These are phyloP conservation scores for Wickerhamomyces tratensis DNA, from an alignment of 805 yeast species.

Conservation along the genomic window DNA sequence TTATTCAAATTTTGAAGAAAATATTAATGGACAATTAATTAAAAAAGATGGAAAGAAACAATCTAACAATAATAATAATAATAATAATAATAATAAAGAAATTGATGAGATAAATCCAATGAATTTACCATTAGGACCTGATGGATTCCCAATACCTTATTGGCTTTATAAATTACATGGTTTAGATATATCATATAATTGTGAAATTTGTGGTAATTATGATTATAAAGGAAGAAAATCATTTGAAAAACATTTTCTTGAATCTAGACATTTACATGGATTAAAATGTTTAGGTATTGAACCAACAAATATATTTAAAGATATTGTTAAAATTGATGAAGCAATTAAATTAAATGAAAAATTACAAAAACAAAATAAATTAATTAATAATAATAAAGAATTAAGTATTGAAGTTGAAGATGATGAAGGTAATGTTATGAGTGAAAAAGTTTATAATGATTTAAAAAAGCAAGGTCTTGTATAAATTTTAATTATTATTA, in stretches of 20 bases:
- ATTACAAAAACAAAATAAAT: slow-evolving; percentile 19
- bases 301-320: slow-evolving; percentile 46
- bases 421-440: slow-evolving; percentile 87
- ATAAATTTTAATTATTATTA: slow-evolving; percentile 17
- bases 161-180: slow-evolving; percentile 94
- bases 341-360: slow-evolving; percentile 50
- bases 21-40: background rate
- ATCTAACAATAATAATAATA: slow-evolving; percentile 21
- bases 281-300: slow-evolving; percentile 64
- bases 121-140: slow-evolving; percentile 73
- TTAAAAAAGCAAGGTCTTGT: slow-evolving; percentile 81
- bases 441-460: slow-evolving; percentile 72
- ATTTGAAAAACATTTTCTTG: slow-evolving; percentile 71
- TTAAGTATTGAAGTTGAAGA: slow-evolving; percentile 79
- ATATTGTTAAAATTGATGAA: slow-evolving; percentile 57
- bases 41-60: slow-evolving; percentile 16
- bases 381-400: slow-evolving; percentile 28
- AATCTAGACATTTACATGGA: slow-evolving; percentile 62
- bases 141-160: slow-evolving; percentile 85
- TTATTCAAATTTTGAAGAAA: slow-evolving; percentile 1
- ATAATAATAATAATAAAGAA: slow-evolving; percentile 9
- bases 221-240: slow-evolving; percentile 63
- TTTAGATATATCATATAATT: slow-evolving; percentile 53
- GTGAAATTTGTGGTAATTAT: slow-evolving; percentile 82
- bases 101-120: slow-evolving; percentile 29